These are phyloP conservation scores for Chondrus crispus DNA, from an alignment of 23 red algal genomes.

Conservation along the genomic window DNA sequence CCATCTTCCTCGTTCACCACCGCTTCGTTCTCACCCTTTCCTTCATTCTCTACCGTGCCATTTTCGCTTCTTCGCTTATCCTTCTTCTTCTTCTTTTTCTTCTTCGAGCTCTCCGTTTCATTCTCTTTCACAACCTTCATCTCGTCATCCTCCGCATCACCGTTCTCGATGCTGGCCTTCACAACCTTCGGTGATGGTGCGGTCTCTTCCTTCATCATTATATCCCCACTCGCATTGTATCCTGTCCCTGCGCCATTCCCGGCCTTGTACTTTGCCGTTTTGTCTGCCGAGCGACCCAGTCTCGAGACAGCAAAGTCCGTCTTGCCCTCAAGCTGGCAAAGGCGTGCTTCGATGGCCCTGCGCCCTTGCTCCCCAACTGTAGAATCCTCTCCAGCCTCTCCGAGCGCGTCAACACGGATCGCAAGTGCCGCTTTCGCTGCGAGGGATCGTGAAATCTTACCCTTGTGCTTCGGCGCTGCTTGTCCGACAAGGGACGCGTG, in stretches of 20 bases:
- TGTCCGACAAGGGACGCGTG: slow-evolving; percentile 92
- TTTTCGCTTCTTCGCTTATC: slow-evolving; percentile 48
- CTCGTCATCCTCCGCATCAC: slow-evolving; percentile 22
- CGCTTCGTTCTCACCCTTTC: slow-evolving; percentile 11
- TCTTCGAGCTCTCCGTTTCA: slow-evolving; percentile 25
- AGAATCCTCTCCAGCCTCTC: slow-evolving; percentile 63
- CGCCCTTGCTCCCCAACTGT: slow-evolving; percentile 73
- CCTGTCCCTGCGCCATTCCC: slow-evolving; percentile 40
- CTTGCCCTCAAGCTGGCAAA: slow-evolving; percentile 80
- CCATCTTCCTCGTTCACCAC: neutral
- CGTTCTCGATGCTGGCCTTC: slow-evolving; percentile 17
- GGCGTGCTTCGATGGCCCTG: slow-evolving; percentile 68
- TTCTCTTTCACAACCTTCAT: neutral
- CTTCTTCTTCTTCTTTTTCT: slow-evolving; percentile 81
- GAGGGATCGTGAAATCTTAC: slow-evolving; percentile 92
- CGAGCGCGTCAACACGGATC: slow-evolving; percentile 84
- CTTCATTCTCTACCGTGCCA: neutral
- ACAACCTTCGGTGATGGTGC: neutral
- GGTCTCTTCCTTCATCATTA: slow-evolving; percentile 25
- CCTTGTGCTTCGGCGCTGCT: slow-evolving; percentile 89
- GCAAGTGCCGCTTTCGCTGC: slow-evolving; percentile 91
- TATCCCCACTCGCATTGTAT: slow-evolving; percentile 15
- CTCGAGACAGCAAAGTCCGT: slow-evolving; percentile 52
- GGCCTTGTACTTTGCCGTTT: slow-evolving; percentile 14
- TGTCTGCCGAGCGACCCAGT: slow-evolving; percentile 18